Evolutionary conservation across 1,139 yeast species (phyloP).

Genomic region (Taiozyma sp.): DNA sequence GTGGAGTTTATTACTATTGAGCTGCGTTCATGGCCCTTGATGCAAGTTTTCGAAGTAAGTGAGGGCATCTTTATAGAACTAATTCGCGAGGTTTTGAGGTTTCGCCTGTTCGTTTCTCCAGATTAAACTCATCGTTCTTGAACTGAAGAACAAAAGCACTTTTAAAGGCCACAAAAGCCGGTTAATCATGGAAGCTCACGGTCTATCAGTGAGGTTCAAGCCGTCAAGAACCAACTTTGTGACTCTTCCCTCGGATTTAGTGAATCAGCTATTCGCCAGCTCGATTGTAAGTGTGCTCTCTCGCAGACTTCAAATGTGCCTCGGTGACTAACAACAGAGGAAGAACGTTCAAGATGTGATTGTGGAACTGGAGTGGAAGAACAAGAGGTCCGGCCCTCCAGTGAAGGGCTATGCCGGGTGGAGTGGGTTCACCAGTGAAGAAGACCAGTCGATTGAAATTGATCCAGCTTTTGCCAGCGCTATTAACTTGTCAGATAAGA

Average conservation of each 20-base stretch:
- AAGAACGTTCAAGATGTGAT: constrained; percentile 55
- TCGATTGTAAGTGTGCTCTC: constrained; percentile 39
- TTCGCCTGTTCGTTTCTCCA: neutral
- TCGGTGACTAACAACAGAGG: constrained; percentile 5
- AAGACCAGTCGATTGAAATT: constrained; percentile 39
- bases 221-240: constrained; percentile 51
- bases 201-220: constrained; percentile 28
- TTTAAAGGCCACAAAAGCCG: neutral
- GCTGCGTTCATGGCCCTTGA: neutral
- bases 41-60: neutral
- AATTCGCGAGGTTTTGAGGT: neutral
- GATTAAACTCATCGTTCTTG: neutral
- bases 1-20: neutral
- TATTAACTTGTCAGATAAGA: constrained; percentile 39
- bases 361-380: constrained; percentile 38
- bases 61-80: neutral
- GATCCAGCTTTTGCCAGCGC: constrained; percentile 50
- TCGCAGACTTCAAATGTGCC: neutral
- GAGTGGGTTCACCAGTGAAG: constrained; percentile 60
- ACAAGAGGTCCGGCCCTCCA: constrained; percentile 26
- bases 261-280: constrained; percentile 46
- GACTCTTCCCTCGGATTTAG: constrained; percentile 51
- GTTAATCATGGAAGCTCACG: constrained; percentile 11
- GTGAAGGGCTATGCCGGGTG: constrained; percentile 60
- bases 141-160: neutral